Evolutionary conservation across 768 basidiomycete species (phyloP).

Genomic region (Podaxis sp.): DNA sequence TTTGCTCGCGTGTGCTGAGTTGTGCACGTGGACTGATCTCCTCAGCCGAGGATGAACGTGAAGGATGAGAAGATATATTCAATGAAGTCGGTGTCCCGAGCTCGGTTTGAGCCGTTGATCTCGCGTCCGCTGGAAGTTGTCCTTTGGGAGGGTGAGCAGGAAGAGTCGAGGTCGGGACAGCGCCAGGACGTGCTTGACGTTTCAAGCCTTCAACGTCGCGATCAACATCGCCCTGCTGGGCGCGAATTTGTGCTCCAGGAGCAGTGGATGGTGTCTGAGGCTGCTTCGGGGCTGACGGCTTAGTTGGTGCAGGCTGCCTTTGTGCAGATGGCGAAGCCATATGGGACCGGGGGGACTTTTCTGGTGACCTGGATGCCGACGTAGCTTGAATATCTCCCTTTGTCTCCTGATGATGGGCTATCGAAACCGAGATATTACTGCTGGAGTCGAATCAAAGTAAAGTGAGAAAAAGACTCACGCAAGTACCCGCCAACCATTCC

Average conservation of each 20-base stretch:
- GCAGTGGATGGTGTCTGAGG: neutral
- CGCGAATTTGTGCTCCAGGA: neutral
- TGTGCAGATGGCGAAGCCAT: too few relatives aligned
- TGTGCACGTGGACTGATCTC: neutral
- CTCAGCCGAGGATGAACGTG: slow-evolving; percentile 2
- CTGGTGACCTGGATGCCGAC: too few relatives aligned
- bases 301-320: too few relatives aligned
- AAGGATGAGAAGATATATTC: neutral
- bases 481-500: too few relatives aligned
- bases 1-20: slow-evolving; percentile 5
- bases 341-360: too few relatives aligned
- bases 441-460: too few relatives aligned
- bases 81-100: neutral
- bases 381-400: too few relatives aligned
- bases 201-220: neutral
- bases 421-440: too few relatives aligned
- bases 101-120: neutral
- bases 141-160: neutral
- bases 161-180: neutral
- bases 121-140: neutral
- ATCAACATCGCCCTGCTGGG: neutral
- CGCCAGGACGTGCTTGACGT: neutral
- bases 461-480: too few relatives aligned
- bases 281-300: too few relatives aligned
- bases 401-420: too few relatives aligned